Base-by-base conservation (phyloP, 2,329 filamentous ascomycete species). In the Aspergillus quadrilineatus region DNA sequence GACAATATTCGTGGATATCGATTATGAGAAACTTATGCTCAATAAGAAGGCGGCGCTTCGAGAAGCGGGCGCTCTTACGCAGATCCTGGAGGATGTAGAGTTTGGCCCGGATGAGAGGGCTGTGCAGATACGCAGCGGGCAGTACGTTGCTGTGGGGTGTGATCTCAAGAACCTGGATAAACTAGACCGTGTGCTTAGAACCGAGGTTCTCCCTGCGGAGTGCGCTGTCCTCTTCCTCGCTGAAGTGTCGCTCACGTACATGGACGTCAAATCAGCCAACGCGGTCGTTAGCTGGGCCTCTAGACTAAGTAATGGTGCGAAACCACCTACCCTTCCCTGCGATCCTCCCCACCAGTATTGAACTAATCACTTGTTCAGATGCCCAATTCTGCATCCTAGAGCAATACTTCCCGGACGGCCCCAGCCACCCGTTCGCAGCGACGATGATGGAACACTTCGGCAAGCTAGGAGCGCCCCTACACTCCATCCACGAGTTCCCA, bases 241-340 rank as follows among this genome's bases (percentile, higher is more conserved):
- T 0, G 93, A 97, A 73, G 92, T 96, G 12, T 95, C 92, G 3
- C 84, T 96, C 41, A 94, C 91, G 0, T 96, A 96, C 66, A 95
- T 96, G 90, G 85, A 91, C 55, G 84, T 85, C 2, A 72, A 82
- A 22, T 85, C 85, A 41, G 86, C 91, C 5, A 87, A 96, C 75
- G 79, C 82, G 14, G 79, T 97, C 7, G 86, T 97, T 30, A 70
- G 80, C 50, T 97, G 91, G 91, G 87, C 89, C n/a, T 84, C 85
- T 53, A 83, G 77, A 9, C 78, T 95, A 49, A 82, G 85, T 10
- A 78, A 88, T 72, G 84, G 89, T 90, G 75, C 67, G 78, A 61
- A 29, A 34, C 36, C 39, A 10, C 51, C 10, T 15, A 28, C 5
- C 37, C 15, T 10, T 10, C 6, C 39, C 15, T 43, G 14, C 32